Evolutionary conservation across 2,329 filamentous ascomycete genomes (phyloP).

Genomic region (Fusarium sp.): DNA sequence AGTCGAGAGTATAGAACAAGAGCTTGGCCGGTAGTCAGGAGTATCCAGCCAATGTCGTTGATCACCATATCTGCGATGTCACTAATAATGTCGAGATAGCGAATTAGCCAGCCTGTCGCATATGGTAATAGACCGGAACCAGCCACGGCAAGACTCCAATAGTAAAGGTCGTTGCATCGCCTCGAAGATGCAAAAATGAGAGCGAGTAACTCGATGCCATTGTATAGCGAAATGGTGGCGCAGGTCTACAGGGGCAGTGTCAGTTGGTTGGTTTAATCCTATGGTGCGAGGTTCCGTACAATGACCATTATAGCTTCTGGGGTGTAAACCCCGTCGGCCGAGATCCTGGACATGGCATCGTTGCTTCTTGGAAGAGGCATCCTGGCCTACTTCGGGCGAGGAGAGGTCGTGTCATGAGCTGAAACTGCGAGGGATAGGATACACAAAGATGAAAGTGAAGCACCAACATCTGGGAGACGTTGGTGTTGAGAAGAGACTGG

Average conservation of each 20-base stretch:
- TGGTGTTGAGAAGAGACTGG: not conserved
- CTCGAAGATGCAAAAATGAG: constrained; percentile 40
- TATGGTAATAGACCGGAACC: constrained; percentile 34
- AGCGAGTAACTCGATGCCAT: constrained; percentile 34
- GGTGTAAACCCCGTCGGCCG: constrained; percentile 21
- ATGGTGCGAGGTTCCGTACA: constrained; percentile 18
- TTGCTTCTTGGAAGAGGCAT: constrained; percentile 25
- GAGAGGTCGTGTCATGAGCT: constrained; percentile 20
- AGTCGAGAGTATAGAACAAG: constrained; percentile 42
- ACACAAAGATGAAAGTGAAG: constrained; percentile 1
- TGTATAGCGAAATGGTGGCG: constrained; percentile 37
- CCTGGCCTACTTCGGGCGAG: constrained; percentile 19
- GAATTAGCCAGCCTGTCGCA: constrained; percentile 29
- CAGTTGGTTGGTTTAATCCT: not conserved
- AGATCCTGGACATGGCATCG: constrained; percentile 20
- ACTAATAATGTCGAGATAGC: constrained; percentile 31
- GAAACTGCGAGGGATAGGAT: constrained; percentile 2
- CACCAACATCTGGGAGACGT: not conserved
- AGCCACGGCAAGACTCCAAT: constrained; percentile 35
- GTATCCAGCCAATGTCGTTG: constrained; percentile 37
- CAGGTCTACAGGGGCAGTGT: constrained; percentile 22
- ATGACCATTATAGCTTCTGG: constrained; percentile 39
- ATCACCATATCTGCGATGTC: constrained; percentile 24
- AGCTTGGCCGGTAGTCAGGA: constrained; percentile 39
- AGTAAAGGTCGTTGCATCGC: constrained; percentile 33